Evolutionary conservation across 164 flowering plant genomes (phyloP).

Genomic region (Dillenia turbinata): DNA sequence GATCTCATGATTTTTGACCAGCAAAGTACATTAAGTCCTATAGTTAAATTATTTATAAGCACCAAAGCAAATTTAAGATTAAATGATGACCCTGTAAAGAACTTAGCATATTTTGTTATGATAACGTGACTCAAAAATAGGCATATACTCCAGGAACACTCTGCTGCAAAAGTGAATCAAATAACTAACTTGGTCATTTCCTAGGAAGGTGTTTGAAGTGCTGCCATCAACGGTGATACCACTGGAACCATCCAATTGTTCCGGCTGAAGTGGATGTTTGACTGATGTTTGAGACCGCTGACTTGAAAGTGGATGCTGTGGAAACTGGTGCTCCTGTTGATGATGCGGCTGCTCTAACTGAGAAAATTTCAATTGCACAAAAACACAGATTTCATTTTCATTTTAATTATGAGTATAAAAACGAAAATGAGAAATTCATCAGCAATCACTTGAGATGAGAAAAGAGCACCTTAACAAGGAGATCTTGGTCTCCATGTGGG

Average conservation of each 20-base stretch:
- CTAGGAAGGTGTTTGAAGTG: constrained; percentile 31
- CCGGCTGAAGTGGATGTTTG: constrained; percentile 26
- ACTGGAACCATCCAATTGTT: constrained; percentile 28
- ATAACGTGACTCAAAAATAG: neutral
- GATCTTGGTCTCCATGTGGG: constrained; percentile 29
- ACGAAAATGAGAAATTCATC: neutral
- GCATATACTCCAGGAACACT: neutral
- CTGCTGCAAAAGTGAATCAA: too few relatives aligned
- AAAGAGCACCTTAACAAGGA: constrained; percentile 28
- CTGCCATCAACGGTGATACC: constrained; percentile 29
- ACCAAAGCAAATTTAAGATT: too few relatives aligned
- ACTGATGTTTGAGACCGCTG: constrained; percentile 31
- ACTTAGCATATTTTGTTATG: too few relatives aligned
- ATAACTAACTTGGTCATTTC: constrained; percentile 41
- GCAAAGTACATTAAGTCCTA: too few relatives aligned
- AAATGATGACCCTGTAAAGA: too few relatives aligned
- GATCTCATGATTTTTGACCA: too few relatives aligned
- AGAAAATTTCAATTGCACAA: too few relatives aligned
- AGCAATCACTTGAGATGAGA: neutral
- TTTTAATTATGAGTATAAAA: neutral
- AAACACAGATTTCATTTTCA: too few relatives aligned
- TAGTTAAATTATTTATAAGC: too few relatives aligned
- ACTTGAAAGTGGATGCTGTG: constrained; percentile 29
- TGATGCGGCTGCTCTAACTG: constrained; percentile 12
- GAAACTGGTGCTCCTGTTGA: constrained; percentile 25